These are phyloP conservation scores for Taphrina confusa DNA, from an alignment of 1,139 yeast genomes.

Conservation along the genomic window DNA sequence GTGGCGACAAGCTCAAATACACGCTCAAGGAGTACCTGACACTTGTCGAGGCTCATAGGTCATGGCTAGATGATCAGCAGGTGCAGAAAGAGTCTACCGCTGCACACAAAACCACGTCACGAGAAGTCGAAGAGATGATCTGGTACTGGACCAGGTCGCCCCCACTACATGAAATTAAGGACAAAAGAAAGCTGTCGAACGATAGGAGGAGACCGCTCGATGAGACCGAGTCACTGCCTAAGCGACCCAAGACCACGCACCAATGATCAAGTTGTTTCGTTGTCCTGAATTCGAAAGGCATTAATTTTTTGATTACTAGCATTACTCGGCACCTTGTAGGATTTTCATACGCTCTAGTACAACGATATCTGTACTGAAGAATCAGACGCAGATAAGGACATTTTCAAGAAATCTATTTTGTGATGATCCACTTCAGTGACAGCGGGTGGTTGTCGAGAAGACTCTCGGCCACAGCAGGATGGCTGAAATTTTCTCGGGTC, in stretches of 20 bases:
- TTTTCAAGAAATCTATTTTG: too few relatives aligned
- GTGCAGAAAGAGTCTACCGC: neutral
- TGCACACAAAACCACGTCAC: neutral
- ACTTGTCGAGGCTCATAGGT: neutral
- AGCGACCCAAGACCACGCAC: too few relatives aligned
- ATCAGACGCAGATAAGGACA: too few relatives aligned
- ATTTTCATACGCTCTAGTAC: neutral
- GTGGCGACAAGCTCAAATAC: conserved; percentile 5
- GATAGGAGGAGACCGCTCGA: neutral
- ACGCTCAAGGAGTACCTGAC: conserved; percentile 5
- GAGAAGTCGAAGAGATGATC: conserved; percentile 14
- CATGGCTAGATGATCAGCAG: conserved; percentile 9
- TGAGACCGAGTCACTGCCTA: too few relatives aligned
- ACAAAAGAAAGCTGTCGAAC: neutral
- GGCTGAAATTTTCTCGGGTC: too few relatives aligned
- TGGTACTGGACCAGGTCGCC: conserved; percentile 2
- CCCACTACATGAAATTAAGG: neutral
- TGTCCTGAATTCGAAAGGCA: too few relatives aligned
- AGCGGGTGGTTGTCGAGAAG: too few relatives aligned
- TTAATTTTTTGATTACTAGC: conserved; percentile 8
- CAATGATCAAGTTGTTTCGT: too few relatives aligned
- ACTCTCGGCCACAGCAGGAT: too few relatives aligned
- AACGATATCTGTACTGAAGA: too few relatives aligned
- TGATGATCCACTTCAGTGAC: too few relatives aligned
- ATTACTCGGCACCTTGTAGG: conserved; percentile 4